Percentiles rank a stretch among this genome's conserved stretches.
Evolutionary conservation across 129 eudicot genomes (phyloP).

Genomic region (Arctium lappa): DNA sequence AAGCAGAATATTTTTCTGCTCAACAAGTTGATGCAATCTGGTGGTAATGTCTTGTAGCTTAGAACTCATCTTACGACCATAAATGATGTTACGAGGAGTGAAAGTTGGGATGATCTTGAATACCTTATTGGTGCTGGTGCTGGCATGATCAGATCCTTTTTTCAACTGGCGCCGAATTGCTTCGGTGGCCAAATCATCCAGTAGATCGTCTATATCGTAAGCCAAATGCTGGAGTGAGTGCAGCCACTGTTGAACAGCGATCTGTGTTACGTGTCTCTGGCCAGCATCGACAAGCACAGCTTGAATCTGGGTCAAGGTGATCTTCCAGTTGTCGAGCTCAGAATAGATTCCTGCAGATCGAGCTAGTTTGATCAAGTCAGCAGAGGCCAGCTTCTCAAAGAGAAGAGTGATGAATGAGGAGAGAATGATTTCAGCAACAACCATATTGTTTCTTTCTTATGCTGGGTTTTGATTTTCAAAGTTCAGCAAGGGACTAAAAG

Average conservation of each 20-base stretch:
- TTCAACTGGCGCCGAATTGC: neutral
- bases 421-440: slow-evolving; percentile 16
- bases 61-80: slow-evolving; percentile 15
- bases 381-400: neutral
- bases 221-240: slow-evolving; percentile 28
- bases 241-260: slow-evolving; percentile 31
- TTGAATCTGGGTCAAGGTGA: slow-evolving; percentile 11
- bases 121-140: neutral
- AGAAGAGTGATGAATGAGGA: neutral
- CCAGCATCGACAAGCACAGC: slow-evolving; percentile 44
- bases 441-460: neutral
- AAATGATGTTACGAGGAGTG: slow-evolving; percentile 3
- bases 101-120: neutral
- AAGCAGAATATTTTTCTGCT: slow-evolving; percentile 18
- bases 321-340: neutral
- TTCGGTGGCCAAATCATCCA: slow-evolving; percentile 25
- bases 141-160: neutral
- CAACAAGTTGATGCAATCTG: slow-evolving; percentile 14
- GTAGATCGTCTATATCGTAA: slow-evolving; percentile 37
- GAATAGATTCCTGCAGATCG: neutral
- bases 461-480: neutral
- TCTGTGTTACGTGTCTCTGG: slow-evolving; percentile 31
- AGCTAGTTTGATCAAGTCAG: neutral
- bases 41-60: slow-evolving; percentile 10
- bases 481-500: neutral